Base-by-base conservation (phyloP, 257 asterid species). In the Anisodus tanguticus region DNA sequence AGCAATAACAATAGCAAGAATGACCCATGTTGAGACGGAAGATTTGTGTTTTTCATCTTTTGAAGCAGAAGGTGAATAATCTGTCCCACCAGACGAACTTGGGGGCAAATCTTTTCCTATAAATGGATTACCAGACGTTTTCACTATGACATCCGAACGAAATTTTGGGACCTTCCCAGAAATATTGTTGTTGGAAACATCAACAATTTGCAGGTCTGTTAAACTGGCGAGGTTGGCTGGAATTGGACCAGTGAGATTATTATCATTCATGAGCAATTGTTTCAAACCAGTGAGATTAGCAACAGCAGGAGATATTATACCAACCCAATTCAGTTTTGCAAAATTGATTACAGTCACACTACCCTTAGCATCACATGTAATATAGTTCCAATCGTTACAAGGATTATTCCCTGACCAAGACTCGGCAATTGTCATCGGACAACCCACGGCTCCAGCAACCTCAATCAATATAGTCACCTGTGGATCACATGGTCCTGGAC, bases 341-440 rank as follows among this genome's bases (percentile, higher is more conserved):
- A 96, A 90, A 89, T 93, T 92, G 76, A 96, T 84, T 22, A 82
- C 88, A 4, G 86, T 83, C 54, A 93, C 95, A 3, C 68, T 89
- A 43, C 97, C 97, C 67, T 84, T 85, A 1, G 80, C 37, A 53
- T 88, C 92, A 60, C 98, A 96, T 0, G 90, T 79, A 49, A 96
- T 82, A 71, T 79, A 91, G 60, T 85, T 83, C 98, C 98, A 96
- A 57, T 81, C 82, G 4, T 83, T 62, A 83, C 98, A 96, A 8
- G 99, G 91, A 77, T 93, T 64, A 19, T 94, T 93, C 81, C 98
- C 98, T 10, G 79, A 84, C 99, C 99, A 93, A 54, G 93, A 87
- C 31, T 90, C 87, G 0, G 97, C 97, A 74, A 96, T 71, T 4
- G 69, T 79, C 78, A 74, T 12, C 1, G 99, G 99, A 81, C 90